Base-by-base conservation (phyloP, 2,329 filamentous ascomycete species). In the Aspergillus sp. region DNA sequence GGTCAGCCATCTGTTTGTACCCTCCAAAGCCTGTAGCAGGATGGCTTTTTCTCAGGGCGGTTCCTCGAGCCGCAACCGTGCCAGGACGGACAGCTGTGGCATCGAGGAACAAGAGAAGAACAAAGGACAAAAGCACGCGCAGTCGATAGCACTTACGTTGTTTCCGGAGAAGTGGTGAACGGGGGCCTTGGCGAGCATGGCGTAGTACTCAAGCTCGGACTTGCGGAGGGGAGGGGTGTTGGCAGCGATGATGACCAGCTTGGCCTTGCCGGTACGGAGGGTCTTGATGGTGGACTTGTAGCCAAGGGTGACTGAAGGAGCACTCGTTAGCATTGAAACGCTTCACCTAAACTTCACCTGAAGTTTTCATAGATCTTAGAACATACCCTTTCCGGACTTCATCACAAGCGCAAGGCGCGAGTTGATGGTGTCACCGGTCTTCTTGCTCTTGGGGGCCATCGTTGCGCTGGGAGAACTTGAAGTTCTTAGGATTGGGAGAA, bases 181-280 rank as follows among this genome's bases (percentile, higher is more conserved):
- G 68, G 90, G 88, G 74, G 90, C 91, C 89, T 98, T 96, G 80
- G 88, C 89, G 75, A 96, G 82, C 91, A 95, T 95, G 79, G 87
- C 87, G 85, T 93, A 92, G 83, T 85, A 97, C 85, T 97, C 94
- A 66, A 97, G 88, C 86, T 98, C 94, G 75, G 87, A 91, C 90
- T 98, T 99, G 81, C 94, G 89, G 75, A 99, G 91, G 81, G 95
- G 95, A 77, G 94, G 93, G 71, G 93, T 96, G 87, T 99, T 98
- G 83, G 91, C 92, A 72, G 89, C 85, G 67, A 96, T 96, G 83
- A 96, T 92, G 80, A 98, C 91, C 71, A 97, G 88, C 90, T 98
- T 98, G 81, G 95, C 95, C 89, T 97, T 98, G 82, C 94, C 93
- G 71, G 88, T 90, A 76, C 94, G 91, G 73, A 98, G 90, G 71